Percentiles rank a stretch among this genome's conserved stretches.
phyloP scores from a whole-genome alignment of 306 rosid species.

The Styphnolobium japonicum region DNA sequence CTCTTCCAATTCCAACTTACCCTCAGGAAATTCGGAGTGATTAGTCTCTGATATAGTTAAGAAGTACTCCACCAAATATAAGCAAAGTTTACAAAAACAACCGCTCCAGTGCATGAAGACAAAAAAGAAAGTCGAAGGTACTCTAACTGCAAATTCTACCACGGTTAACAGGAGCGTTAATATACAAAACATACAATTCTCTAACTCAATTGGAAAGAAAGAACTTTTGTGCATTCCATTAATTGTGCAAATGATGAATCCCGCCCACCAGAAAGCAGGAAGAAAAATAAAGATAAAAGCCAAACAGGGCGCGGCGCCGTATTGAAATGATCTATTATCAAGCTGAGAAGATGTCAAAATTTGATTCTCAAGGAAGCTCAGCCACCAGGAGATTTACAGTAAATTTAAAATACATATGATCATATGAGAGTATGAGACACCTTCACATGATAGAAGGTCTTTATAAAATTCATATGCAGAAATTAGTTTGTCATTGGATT shows the following conservation, averaged over 20 bases:
- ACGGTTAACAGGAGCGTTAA: background rate
- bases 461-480: constrained; percentile 9
- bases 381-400: constrained; percentile 21
- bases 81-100: too few species aligned
- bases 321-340: background rate
- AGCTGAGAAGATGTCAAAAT: background rate
- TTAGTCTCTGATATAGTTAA: too few species aligned
- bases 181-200: background rate
- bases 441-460: constrained; percentile 9
- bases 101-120: too few species aligned
- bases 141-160: background rate
- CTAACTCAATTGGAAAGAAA: background rate
- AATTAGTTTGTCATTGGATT: constrained; percentile 1
- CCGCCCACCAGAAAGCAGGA: background rate
- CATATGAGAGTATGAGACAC: too few species aligned
- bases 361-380: constrained; percentile 11
- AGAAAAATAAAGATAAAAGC: background rate
- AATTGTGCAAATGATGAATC: background rate
- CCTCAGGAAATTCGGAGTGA: too few species aligned
- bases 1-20: too few species aligned
- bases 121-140: background rate
- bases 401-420: constrained; percentile 8
- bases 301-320: background rate
- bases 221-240: background rate
- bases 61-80: too few species aligned